phyloP scores from a whole-genome alignment of 2,329 filamentous ascomycete species.

The Zasmidium cellare region DNA sequence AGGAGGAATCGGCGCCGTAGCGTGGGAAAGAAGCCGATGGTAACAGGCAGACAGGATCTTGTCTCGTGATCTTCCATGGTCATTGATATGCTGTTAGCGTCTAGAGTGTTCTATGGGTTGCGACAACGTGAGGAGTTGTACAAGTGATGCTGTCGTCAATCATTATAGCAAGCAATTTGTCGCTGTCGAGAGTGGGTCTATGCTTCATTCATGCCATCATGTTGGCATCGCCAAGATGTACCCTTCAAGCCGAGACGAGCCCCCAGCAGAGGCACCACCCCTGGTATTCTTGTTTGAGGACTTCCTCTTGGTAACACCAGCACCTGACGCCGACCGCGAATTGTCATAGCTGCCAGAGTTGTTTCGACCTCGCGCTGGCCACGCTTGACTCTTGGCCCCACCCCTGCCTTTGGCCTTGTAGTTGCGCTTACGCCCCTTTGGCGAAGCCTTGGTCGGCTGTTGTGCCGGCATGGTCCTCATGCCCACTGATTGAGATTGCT shows the following conservation, averaged over 20 bases:
- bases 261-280: background rate
- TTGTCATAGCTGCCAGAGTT: slow-evolving; percentile 4
- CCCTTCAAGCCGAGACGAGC: background rate
- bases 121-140: background rate
- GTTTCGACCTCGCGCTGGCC: background rate
- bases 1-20: background rate
- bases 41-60: background rate
- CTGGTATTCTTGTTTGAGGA: background rate
- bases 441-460: slow-evolving; percentile 4
- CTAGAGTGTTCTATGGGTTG: slow-evolving; percentile 6
- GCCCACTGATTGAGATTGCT: slow-evolving; percentile 18
- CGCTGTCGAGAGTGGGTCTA: background rate
- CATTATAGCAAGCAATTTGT: background rate
- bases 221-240: slow-evolving; percentile 10
- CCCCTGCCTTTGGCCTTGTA: slow-evolving; percentile 8
- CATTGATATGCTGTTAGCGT: background rate
- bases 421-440: slow-evolving; percentile 1
- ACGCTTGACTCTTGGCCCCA: background rate
- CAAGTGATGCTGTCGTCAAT: background rate
- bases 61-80: background rate
- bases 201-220: background rate
- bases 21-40: background rate
- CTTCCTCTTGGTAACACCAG: background rate
- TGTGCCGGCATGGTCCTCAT: slow-evolving; percentile 7
- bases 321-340: slow-evolving; percentile 3